Base-by-base conservation (phyloP, 306 rosid genomes). In the Lathyrus tuberosus region DNA sequence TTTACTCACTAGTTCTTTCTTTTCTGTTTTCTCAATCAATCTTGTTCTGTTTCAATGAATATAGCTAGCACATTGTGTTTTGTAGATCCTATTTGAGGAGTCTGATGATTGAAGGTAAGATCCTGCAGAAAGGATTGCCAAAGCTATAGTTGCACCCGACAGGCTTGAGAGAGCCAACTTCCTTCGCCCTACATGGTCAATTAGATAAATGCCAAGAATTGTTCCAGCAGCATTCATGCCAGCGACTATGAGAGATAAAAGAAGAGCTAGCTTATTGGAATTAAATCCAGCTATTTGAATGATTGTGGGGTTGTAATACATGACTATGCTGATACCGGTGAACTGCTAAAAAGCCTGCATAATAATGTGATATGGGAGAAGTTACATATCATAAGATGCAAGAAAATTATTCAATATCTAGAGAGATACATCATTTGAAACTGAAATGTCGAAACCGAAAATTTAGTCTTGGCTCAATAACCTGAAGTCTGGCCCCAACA, bases 311-410 rank as follows among this genome's bases (percentile, higher is more conserved):
- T 65, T 64, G 65, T 73, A 75, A 52, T 75, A 66, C 68, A 86
- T 89, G 67, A 86, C 92, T 7, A 90, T 89, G 85, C 88, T 84
- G 83, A 89, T 86, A 65, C 96, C 96, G 3, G 88, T 86, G 71
- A 89, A 89, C 81, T 89, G 92, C 82, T 86, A 92, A 76, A 89
- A 89, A 31, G 90, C 96, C 96, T 89, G 84, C 76, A 70, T 22
- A 64, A 30, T 47, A 73, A 5, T 46, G 62, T 67, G 9, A 20
- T 20, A 20, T 20, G 22, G 22, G 22, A 20, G 22, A 20, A 20
- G 22, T 20, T 20, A 20, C 22, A 20, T 1, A 20, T 0, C 22
- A 20, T 20, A 20, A 20, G 22, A 0, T 20, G 22, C 22, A 20
- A 47, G 62, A 26, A 35, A 46, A 12, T 4, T 63, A 40, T 16